phyloP scores from a whole-genome alignment of 73 alveolate genomes.

The Symbiodinium pilosum region DNA sequence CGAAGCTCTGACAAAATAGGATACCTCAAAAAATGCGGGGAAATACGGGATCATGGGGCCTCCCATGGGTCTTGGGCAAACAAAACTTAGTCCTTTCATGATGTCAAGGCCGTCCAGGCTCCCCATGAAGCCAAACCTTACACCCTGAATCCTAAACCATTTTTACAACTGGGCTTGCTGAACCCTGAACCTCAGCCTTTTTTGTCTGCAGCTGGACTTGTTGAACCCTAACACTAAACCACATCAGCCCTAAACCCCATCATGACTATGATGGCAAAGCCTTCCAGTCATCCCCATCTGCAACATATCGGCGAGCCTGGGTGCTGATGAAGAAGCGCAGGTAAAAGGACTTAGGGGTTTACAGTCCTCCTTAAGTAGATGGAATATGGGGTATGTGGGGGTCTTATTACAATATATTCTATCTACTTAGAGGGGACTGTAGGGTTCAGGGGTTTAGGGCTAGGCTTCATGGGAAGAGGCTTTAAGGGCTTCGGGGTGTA shows the following conservation, averaged over 20 bases:
- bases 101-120: too few species aligned
- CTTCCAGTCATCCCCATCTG: constrained; percentile 85
- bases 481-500: neutral
- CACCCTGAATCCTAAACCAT: too few species aligned
- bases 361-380: neutral
- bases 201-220: too few species aligned
- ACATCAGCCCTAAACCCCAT: neutral
- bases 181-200: too few species aligned
- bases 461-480: neutral
- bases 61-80: too few species aligned
- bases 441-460: neutral
- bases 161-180: too few species aligned
- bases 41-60: too few species aligned
- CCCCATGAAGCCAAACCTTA: too few species aligned
- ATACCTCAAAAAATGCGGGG: too few species aligned
- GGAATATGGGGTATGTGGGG: neutral
- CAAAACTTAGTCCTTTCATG: too few species aligned
- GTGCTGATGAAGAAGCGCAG: neutral
- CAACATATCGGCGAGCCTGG: constrained; percentile 60
- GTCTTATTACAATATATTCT: neutral
- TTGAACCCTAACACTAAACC: too few species aligned
- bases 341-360: neutral
- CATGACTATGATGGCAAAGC: neutral
- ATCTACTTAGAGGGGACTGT: neutral
- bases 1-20: too few species aligned